Percentiles rank a stretch among this genome's conserved stretches.
Conservation (phyloP, 495 filamentous ascomycete species). For the Hyaloscypha finlandica region DNA sequence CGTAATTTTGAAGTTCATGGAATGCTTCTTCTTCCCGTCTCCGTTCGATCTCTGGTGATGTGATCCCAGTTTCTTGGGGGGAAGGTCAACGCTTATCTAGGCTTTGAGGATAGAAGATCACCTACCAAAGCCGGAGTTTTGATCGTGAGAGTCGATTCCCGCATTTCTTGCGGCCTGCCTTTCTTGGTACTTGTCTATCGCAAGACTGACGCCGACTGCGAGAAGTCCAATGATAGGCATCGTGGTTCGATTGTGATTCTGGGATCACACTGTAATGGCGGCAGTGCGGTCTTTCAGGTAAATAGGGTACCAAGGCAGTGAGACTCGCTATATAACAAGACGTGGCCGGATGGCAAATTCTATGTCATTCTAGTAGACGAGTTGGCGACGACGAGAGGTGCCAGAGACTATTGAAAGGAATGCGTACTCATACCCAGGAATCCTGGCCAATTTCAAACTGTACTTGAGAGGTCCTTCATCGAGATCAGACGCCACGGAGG, state of each 20-base stretch:
- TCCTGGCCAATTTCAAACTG: neutral
- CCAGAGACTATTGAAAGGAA: neutral
- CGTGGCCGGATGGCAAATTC: neutral
- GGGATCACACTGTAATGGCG: neutral
- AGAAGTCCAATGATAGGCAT: conserved; percentile 14
- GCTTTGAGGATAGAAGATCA: neutral
- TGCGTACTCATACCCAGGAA: neutral
- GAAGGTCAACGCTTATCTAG: neutral
- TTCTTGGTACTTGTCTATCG: conserved; percentile 12
- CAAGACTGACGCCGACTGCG: conserved; percentile 11
- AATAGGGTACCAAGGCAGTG: neutral
- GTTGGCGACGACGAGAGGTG: neutral
- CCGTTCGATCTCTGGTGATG: neutral
- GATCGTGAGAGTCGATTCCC: neutral
- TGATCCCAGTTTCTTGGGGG: neutral
- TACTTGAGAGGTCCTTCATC: neutral
- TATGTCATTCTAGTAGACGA: neutral
- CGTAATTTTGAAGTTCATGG: conserved; percentile 25
- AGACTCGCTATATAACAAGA: neutral
- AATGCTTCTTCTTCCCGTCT: conserved; percentile 22
- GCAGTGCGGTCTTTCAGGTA: neutral
- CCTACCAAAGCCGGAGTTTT: neutral
- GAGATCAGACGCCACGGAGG: neutral
- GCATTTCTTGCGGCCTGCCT: neutral
- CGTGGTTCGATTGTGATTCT: neutral